Conservation (phyloP, 2,329 filamentous ascomycete species). For the Penicillium brevicompactum region DNA sequence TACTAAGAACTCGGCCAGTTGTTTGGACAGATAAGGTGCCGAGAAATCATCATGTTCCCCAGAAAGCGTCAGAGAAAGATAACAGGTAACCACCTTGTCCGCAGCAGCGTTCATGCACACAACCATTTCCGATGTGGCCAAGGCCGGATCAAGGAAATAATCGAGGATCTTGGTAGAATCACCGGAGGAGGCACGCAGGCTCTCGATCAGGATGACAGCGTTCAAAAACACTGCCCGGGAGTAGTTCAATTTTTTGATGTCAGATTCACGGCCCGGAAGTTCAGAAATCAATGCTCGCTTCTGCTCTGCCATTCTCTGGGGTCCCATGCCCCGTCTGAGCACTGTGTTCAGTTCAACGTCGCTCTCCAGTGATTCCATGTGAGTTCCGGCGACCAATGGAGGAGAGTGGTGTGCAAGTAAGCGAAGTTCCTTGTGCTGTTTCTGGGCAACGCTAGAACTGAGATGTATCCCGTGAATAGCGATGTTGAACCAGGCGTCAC, state of each 20-base stretch:
- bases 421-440: constrained; percentile 74
- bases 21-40: constrained; percentile 85
- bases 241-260: constrained; percentile 82
- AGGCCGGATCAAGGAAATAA: constrained; percentile 94
- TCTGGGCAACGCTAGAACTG: constrained; percentile 71
- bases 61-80: constrained; percentile 72
- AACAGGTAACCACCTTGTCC: constrained; percentile 73
- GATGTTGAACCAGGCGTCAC: constrained; percentile 98
- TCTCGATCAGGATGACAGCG: constrained; percentile 86
- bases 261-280: constrained; percentile 73
- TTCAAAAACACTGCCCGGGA: constrained; percentile 91
- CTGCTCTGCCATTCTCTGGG: constrained; percentile 70
- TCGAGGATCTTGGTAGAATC: constrained; percentile 86
- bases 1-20: constrained; percentile 82
- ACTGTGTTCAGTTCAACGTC: constrained; percentile 97
- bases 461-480: constrained; percentile 88
- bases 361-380: constrained; percentile 87
- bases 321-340: constrained; percentile 79
- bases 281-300: constrained; percentile 76
- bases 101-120: constrained; percentile 66
- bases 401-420: constrained; percentile 85
- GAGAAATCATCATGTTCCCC: constrained; percentile 77
- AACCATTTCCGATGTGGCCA: constrained; percentile 62
- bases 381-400: constrained; percentile 83
- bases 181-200: constrained; percentile 78